These are phyloP conservation scores for Populus deltoides DNA, from an alignment of 345 rosid genomes.

Conservation along the genomic window DNA sequence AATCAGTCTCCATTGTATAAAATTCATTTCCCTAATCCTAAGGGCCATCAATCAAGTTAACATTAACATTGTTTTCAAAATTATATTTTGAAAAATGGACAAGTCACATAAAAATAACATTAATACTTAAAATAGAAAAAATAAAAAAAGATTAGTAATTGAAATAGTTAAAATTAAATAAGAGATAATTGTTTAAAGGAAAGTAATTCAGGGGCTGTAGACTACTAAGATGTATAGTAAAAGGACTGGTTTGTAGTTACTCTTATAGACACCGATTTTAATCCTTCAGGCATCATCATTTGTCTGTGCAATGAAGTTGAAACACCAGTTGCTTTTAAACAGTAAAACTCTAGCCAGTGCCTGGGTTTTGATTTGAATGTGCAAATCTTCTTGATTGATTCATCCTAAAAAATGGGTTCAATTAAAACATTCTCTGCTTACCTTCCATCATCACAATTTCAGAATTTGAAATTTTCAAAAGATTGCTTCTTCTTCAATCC, in stretches of 20 bases:
- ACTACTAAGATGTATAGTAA: background rate
- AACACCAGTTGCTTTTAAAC: background rate
- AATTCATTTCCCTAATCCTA: no score
- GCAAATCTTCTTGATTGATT: background rate
- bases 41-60: no score
- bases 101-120: background rate
- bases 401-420: slow-evolving; percentile 15
- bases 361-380: background rate
- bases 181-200: background rate
- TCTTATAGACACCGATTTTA: background rate
- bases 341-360: background rate
- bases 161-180: background rate
- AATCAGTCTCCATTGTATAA: rapidly evolving
- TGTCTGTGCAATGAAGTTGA: background rate
- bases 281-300: background rate
- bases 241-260: background rate
- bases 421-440: slow-evolving; percentile 7
- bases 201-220: background rate
- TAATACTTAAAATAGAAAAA: background rate
- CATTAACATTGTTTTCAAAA: no score
- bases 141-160: background rate
- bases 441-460: background rate
- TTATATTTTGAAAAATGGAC: no score
- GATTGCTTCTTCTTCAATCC: background rate
- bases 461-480: slow-evolving; percentile 7